Base-by-base conservation (phyloP, 495 filamentous ascomycete genomes). In the Xylaria telfairii region DNA sequence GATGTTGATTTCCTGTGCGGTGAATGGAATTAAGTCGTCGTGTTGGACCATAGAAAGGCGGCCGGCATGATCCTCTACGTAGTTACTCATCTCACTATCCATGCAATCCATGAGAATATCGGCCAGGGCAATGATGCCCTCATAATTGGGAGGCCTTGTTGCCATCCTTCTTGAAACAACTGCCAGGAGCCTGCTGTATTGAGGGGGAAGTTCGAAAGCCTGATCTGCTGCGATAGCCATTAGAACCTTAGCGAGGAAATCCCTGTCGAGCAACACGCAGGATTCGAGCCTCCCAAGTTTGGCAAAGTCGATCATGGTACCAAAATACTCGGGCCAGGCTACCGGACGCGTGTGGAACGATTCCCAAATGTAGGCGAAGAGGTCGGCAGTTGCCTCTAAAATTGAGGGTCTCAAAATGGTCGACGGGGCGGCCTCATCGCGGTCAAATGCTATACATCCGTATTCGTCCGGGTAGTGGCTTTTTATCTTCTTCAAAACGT, bases 281-380 rank as follows among this genome's bases (percentile, higher is more conserved):
- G 85, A 79, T 76, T 93, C 88, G 15, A 82, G 72, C 7, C 78
- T 74, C 1, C 91, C 90, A 59, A 90, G 76, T 37, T 79, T 83
- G 28, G 87, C 87, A 71, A 95, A 88, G 19, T 83, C 80, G 34
- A 85, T 73, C 70, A 95, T 81, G 41, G 92, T 84, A 32, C 88
- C 89, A 73, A 96, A 96, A 54, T 92, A 94, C 74, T 97, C 93
- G 49, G 89, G 87, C 93, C 93, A 97, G 10, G 89, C 85, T 39
- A 91, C 88, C 26, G 87, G 76, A 30, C 85, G 81, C 3, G 80
- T 77, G 68, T 92, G 89, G 37, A 86, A 85, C 49, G 79, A 79
- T 4, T 78, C 78, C 70, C 91, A 87, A 66, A 96, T 76, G 32
- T 80, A 74, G 37, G 86, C 82, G 64, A 94, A 83, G 7, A 87